Conservation (phyloP, 495 filamentous ascomycete genomes). For the Talaromyces borbonicus region DNA sequence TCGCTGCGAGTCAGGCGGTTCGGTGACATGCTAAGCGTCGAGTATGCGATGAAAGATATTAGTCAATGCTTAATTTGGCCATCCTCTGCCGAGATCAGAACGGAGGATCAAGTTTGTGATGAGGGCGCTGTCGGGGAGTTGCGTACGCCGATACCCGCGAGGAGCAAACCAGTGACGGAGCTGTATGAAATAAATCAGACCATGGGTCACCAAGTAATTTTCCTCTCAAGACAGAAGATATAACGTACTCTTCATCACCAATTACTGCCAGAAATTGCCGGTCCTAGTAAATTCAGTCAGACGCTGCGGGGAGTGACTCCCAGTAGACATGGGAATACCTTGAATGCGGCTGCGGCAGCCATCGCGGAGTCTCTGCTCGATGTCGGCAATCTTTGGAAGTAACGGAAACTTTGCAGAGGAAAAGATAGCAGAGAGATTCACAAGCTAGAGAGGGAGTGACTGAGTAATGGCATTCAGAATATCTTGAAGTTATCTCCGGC, state of each 20-base stretch:
- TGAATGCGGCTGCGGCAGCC: slow-evolving; percentile 30
- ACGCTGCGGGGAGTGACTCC: slow-evolving; percentile 6
- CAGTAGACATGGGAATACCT: slow-evolving; percentile 19
- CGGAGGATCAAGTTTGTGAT: neutral
- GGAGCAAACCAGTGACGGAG: slow-evolving; percentile 86
- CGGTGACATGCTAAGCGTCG: slow-evolving; percentile 57
- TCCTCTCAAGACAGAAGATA: neutral
- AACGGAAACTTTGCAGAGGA: too few relatives aligned
- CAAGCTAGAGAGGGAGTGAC: too few relatives aligned
- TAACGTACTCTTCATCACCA: slow-evolving; percentile 76
- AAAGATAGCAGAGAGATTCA: too few relatives aligned
- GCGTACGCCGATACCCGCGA: slow-evolving; percentile 92
- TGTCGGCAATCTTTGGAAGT: neutral
- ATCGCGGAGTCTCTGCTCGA: too few relatives aligned
- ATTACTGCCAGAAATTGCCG: slow-evolving; percentile 96
- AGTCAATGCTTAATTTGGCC: too few relatives aligned
- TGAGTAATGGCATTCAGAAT: too few relatives aligned
- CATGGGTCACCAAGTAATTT: slow-evolving; percentile 18
- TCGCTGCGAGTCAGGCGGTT: slow-evolving; percentile 75
- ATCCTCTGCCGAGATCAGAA: too few relatives aligned
- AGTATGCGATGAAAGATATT: too few relatives aligned
- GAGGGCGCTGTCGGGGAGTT: slow-evolving; percentile 10
- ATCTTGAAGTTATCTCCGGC: too few relatives aligned
- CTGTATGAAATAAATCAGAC: slow-evolving; percentile 40
- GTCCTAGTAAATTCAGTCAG: slow-evolving; percentile 41